A percentile compares a stretch with the other conserved stretches of the same genome.
Conservation (phyloP, 257 asterid species). For the Ehretia macrophylla region DNA sequence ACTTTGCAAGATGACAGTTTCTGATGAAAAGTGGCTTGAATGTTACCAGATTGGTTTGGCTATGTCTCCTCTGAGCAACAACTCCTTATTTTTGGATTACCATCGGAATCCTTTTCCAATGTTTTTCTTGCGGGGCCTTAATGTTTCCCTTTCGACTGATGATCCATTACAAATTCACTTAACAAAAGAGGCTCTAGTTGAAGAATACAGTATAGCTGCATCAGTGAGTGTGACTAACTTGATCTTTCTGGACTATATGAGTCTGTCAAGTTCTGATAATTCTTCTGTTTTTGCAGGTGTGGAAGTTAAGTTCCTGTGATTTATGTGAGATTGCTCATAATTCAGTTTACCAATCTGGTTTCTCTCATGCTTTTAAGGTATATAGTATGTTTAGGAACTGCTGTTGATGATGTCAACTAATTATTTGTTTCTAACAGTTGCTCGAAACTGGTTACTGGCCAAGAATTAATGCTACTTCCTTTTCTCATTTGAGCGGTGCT, state of each 20-base stretch:
- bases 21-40: slow-evolving; percentile 17
- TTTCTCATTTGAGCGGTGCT: background rate
- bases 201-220: slow-evolving; percentile 98
- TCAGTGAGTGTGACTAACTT: slow-evolving; percentile 50
- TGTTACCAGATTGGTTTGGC: slow-evolving; percentile 90
- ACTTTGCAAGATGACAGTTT: slow-evolving; percentile 3
- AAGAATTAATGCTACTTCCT: background rate
- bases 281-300: slow-evolving; percentile 46
- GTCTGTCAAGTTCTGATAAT: slow-evolving; percentile 2
- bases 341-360: slow-evolving; percentile 94
- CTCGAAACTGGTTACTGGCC: too few species aligned
- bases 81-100: slow-evolving; percentile 90
- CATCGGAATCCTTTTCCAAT: slow-evolving; percentile 94
- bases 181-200: slow-evolving; percentile 96
- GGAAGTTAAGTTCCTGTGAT: slow-evolving; percentile 95
- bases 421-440: too few species aligned
- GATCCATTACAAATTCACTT: slow-evolving; percentile 97
- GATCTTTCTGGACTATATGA: slow-evolving; percentile 1
- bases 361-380: slow-evolving; percentile 90
- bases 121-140: slow-evolving; percentile 92
- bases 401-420: background rate
- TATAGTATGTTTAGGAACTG: slow-evolving; percentile 7
- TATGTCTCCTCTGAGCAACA: slow-evolving; percentile 98
- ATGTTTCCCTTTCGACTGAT: slow-evolving; percentile 92
- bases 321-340: slow-evolving; percentile 97